Evolutionary conservation across 2,329 filamentous ascomycete species (phyloP).

Genomic region (Chalaropsis thielavioides): DNA sequence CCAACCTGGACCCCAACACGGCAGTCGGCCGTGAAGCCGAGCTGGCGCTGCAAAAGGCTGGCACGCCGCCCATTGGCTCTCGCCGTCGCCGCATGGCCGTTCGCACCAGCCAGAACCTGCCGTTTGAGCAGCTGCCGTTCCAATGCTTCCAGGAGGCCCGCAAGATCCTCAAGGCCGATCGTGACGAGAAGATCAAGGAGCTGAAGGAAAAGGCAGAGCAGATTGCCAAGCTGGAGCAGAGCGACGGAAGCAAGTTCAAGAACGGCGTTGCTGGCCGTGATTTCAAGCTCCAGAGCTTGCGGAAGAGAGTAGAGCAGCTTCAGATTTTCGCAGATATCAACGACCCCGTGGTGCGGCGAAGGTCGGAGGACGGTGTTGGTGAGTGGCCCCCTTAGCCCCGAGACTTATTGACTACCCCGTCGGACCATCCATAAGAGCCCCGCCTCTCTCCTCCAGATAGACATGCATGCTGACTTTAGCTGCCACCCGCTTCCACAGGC

Average conservation of each 20-base stretch:
- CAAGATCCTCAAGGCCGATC: constrained; percentile 64
- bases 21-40: constrained; percentile 51
- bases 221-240: constrained; percentile 51
- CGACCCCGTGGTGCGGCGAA: constrained; percentile 83
- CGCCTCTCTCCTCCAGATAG: too few species aligned
- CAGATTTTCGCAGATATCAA: constrained; percentile 92
- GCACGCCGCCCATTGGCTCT: constrained; percentile 64
- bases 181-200: constrained; percentile 61
- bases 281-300: constrained; percentile 53
- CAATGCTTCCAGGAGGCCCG: constrained; percentile 96
- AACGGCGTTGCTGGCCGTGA: constrained; percentile 54
- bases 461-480: neutral
- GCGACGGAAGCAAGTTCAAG: constrained; percentile 39
- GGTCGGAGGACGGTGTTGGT: constrained; percentile 86
- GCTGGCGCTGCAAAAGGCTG: constrained; percentile 49
- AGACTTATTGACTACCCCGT: neutral
- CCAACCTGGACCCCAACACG: constrained; percentile 50
- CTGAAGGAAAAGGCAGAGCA: constrained; percentile 54
- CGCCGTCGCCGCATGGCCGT: constrained; percentile 67
- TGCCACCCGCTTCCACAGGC: constrained; percentile 36
- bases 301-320: constrained; percentile 55
- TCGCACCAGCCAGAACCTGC: constrained; percentile 44
- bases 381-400: constrained; percentile 26
- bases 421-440: too few species aligned
- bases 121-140: constrained; percentile 89